Base-by-base conservation (phyloP, 495 filamentous ascomycete species). In the Aspergillus cristatus region DNA sequence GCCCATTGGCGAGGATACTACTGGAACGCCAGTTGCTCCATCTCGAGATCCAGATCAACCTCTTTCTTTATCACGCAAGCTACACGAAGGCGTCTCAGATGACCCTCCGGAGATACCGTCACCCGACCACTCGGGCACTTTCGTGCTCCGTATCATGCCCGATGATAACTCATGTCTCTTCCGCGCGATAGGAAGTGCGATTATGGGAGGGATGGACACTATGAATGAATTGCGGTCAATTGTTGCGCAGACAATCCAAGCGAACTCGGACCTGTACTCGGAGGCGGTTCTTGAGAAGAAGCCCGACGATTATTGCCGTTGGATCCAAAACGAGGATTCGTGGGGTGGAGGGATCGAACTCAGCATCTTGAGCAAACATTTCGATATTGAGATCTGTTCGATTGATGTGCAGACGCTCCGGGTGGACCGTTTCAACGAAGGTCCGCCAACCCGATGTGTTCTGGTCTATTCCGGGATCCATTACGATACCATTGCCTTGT, bases 101-200 rank as follows among this genome's bases (percentile, higher is more conserved):
- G 84, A 89, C 46, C 76, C 82, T 5, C 84, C 84, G 0, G 81
- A 86, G 49, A 53, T 86, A n/a, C 64, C 75, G 0, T 63, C 85
- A 2, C 68, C 78, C 15, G 62, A 70, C 14, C 77, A 75, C 37
- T 64, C 64, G 7, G 78, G 78, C 17, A 84, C 75, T 0, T 61
- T 88, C 17, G 79, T 94, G 18, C 76, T 96, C 4, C 80, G 91
- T 2, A 86, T 97, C 24, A 96, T 98, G 91, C 86, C 89, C 7
- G 91, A 96, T 53, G 91, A 98, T 55, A 96, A 96, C 58, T 84
- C 78, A 31, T 98, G 91, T 59, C 78, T 97, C 42, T 98, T 97
- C 58, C 82, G 87, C 7, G 91, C 93, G 0, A 74, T 97, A 16
- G 79, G 81, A 36, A 81, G 78, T 35, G 84, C 86, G 3, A 71